Evolutionary conservation across 1,284 basidiomycete species (phyloP), one percentile per base, ranked within the genome.

Genomic region (Fomitiporia mediterranea): DNA sequence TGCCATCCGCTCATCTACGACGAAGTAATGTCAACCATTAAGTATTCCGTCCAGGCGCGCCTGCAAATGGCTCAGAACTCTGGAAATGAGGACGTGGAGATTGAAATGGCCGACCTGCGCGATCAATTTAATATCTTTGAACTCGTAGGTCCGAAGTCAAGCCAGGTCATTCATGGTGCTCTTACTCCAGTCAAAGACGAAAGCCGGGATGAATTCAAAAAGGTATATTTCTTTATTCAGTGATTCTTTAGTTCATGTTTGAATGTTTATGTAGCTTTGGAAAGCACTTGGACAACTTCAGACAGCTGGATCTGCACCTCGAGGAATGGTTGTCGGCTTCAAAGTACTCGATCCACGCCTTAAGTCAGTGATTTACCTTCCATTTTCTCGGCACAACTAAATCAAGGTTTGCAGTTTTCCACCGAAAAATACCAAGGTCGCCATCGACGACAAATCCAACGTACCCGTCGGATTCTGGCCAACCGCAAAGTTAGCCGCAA

Each of bases 61-160:
- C 67, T 89, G 17, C 75, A 80, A 21, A 66, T 67, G 2, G 66
- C 70, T 17, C 74, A 76, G 58, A 66, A 66, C 42, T 61, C 65
- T 38, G 25, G 49, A 34, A 65, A 64, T 13, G 61, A 67, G 53
- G 62, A 62, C 69, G 6, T 68, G 72, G 9, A 71, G 74, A 30
- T 93, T 3, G 81, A 88, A 60, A 75, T 94, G 9, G 74, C 77
- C 2, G 87, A 94, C 67, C 67, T 93, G 47, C 73, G 84, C 46
- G 81, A 81, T 2, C 77, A 84, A 48, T 66, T 94, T 32, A 91
- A 90, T 58, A 77, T 84, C 2, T 94, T 94, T 63, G 92, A 97
- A 66, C 80, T 96, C 17, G 86, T 89, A 74, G 94, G 94, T 2
- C 89, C 89, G 1, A 86, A 86, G 65, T 78, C 90, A 0, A 91